Percentiles rank a stretch among this genome's conserved stretches.
phyloP scores from a whole-genome alignment of 345 rosid genomes.

The Hibiscus tridactylites region DNA sequence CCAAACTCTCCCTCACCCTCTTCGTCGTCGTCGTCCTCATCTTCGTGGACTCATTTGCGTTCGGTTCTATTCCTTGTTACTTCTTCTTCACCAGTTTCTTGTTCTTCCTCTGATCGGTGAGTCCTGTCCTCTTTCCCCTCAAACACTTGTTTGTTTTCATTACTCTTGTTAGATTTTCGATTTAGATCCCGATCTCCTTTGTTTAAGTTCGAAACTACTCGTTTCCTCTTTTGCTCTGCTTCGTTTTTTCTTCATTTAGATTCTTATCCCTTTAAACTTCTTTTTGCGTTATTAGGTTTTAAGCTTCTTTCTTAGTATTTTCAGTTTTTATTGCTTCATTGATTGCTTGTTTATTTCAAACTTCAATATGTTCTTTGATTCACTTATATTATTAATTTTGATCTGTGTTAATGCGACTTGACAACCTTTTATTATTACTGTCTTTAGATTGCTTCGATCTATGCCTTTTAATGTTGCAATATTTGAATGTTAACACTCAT shows the following conservation, averaged over 20 bases:
- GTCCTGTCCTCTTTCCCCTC: constrained; percentile 19
- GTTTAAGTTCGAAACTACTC: background rate
- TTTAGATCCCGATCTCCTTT: constrained; percentile 26
- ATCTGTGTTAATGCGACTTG: background rate
- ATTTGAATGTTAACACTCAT: constrained; percentile 3
- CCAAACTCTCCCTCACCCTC: constrained; percentile 54
- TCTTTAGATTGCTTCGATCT: background rate
- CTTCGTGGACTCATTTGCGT: constrained; percentile 89
- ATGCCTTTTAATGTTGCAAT: background rate
- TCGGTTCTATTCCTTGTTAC: constrained; percentile 70
- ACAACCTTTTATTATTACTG: background rate
- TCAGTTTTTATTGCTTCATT: background rate
- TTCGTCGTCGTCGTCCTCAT: constrained; percentile 30
- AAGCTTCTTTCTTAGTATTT: background rate
- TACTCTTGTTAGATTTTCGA: background rate
- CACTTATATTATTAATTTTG: background rate
- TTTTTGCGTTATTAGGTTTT: background rate
- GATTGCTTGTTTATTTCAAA: background rate
- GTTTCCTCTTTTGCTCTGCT: background rate
- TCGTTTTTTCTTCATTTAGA: background rate
- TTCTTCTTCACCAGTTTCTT: constrained; percentile 77
- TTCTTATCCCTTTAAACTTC: background rate
- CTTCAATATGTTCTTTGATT: background rate
- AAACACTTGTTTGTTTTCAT: constrained; percentile 11
- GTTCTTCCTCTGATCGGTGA: constrained; percentile 77